A percentile compares a stretch with the other conserved stretches of the same genome.
Conservation (phyloP, 495 filamentous ascomycete genomes). For the Annulohypoxylon nitens region DNA sequence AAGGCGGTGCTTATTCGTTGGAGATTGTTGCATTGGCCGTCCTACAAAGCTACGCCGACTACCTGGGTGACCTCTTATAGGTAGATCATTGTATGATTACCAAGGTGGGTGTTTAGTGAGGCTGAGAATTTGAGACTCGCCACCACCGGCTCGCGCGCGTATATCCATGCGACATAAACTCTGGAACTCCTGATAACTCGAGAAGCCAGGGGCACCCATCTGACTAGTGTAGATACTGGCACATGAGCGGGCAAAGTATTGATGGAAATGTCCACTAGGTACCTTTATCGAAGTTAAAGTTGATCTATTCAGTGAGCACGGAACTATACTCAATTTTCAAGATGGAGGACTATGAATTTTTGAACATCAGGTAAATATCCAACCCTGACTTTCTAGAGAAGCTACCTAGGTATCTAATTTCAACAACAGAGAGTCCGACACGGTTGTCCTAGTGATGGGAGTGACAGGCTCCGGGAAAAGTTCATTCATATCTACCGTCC, state of each 20-base stretch:
- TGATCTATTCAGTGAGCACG: background rate
- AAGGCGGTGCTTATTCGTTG: background rate
- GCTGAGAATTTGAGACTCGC: background rate
- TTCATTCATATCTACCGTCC: conserved; percentile 57
- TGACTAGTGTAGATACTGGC: background rate
- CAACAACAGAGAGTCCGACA: background rate
- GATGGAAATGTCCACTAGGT: background rate
- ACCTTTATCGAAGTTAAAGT: background rate
- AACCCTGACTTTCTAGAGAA: background rate
- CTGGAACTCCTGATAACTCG: background rate
- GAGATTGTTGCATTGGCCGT: background rate
- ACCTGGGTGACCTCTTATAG: background rate
- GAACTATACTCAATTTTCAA: background rate
- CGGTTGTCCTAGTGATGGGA: background rate
- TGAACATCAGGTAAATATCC: background rate
- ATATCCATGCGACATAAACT: background rate
- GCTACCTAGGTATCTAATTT: background rate
- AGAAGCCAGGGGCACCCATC: background rate
- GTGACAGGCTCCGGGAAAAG: conserved; percentile 60
- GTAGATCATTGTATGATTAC: background rate
- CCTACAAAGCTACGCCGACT: background rate
- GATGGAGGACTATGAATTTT: background rate
- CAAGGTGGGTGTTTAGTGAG: background rate
- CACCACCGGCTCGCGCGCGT: too few species aligned
- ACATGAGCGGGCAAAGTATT: background rate